Base-by-base conservation (phyloP, 1,284 basidiomycete species). In the Cystobasidiaceae sp. region DNA sequence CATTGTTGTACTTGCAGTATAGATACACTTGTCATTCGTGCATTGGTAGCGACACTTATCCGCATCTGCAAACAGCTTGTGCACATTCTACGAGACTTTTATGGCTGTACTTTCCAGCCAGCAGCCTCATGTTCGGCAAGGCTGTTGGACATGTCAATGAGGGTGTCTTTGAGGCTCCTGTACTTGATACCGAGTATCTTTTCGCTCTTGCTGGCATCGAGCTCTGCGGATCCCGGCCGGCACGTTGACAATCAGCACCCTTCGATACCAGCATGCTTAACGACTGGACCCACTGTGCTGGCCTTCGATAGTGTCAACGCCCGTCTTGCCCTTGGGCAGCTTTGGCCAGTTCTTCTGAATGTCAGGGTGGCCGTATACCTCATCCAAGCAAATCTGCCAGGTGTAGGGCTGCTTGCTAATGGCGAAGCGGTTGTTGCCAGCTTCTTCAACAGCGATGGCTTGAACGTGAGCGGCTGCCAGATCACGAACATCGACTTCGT, bases 401-500 rank as follows among this genome's bases (percentile, higher is more conserved):
- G 61, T 55, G 43, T 51, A 64, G 25, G 61, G 41, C 52, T 64
- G 61, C 11, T 64, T 67, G 1, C 73, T 71, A 41, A 73, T 70
- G n/a, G 74, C 71, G 67, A 76, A 78, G 1, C 78, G 67, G 58
- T 78, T 66, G n/a, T 70, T 72, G 8, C 72, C 74, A 0, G 77
- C 77, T 15, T 74, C 70, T 11, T 69, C 58, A 8, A 64, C 69
- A 0, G 71, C 44, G 23, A 79, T 73, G 7, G 75, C 69, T 34
- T 75, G 71, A 45, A 77, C 66, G 58, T 79, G 78, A 3, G 74
- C 70, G 9, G 70, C 58, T 0, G 78, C 78, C 15, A 78, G 73
- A 50, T 79, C 77, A 2, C 78, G 72, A 15, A 78, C 78, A 57
- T 79, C 78, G 48, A 78, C 76, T 30, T 71, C 71, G 54, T 69